Evolutionary conservation across 2,329 filamentous ascomycete species (phyloP).

Genomic region (Sarocladiaceae sp.): DNA sequence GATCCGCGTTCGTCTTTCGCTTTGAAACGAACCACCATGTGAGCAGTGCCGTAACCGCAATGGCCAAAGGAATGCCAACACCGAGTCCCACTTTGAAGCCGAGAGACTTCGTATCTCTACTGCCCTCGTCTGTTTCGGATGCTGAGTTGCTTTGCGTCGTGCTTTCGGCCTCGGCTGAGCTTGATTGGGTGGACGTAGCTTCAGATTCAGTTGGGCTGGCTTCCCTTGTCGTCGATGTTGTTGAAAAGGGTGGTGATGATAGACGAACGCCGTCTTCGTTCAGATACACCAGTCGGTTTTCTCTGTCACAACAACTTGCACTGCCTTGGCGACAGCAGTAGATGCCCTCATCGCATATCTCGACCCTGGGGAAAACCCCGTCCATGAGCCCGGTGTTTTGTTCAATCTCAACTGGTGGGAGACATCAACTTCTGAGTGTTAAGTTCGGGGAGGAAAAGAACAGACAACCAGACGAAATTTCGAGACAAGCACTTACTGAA

Average conservation of each 20-base stretch:
- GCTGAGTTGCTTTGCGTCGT: not conserved
- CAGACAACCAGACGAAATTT: not conserved
- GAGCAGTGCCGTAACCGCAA: not conserved
- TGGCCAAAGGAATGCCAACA: conserved; percentile 1
- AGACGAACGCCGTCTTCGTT: conserved; percentile 4
- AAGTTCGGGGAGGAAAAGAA: not conserved
- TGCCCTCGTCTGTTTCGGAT: not conserved
- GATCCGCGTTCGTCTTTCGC: not conserved
- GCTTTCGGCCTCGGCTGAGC: not conserved
- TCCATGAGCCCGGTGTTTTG: not conserved
- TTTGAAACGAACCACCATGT: conserved; percentile 1
- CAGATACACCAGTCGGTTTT: conserved; percentile 1
- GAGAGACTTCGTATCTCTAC: not conserved
- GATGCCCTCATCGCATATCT: conserved; percentile 1
- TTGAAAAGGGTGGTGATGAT: not conserved
- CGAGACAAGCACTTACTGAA: conserved; percentile 1
- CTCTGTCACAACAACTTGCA: conserved; percentile 1
- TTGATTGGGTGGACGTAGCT: not conserved
- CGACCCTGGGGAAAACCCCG: conserved; percentile 1
- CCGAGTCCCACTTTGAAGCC: conserved; percentile 2
- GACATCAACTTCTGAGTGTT: not conserved
- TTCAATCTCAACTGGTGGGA: conserved; percentile 1
- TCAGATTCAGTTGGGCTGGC: too few relatives aligned
- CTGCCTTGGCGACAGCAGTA: conserved; percentile 5
- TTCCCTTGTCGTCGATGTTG: too few relatives aligned